Evolutionary conservation across 225 moss, liverwort and hornwort species (phyloP), one percentile per base, ranked within the genome.

Genomic region (Pleurozium schreberi): DNA sequence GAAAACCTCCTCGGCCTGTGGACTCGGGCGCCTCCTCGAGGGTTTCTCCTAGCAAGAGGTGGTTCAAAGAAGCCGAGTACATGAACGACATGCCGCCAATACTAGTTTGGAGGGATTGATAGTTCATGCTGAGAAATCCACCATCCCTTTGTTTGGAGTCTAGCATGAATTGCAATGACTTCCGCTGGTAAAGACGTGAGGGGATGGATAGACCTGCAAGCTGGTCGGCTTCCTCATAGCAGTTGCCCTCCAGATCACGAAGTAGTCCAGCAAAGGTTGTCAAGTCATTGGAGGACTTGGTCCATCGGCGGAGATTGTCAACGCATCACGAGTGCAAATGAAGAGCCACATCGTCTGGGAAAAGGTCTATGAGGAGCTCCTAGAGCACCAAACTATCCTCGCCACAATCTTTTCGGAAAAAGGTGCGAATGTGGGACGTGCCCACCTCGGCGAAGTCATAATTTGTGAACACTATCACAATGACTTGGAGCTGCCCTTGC

Each of bases 121-220:
- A 98, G 90, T 98, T 98, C 80, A 96, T 90, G 88, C 98, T 96
- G 33, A 96, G 92, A 66, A 98, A 96, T 43, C 98, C 98, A 78
- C 95, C 98, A 49, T 96, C 96, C 90, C 97, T 94, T 82, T 94
- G 94, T 91, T 98, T 97, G 86, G 95, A 92, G 81, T 98, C 97
- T 64, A 98, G 95, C 98, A 98, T 97, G 87, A 98, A 98, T 66
- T 98, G 98, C 84, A 98, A 89, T 50, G 98, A 98, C 86, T 98
- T 97, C 82, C 96, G 96, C 90, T 98, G 98, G 90, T 98, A 97
- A 71, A 97, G 92, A 79, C 98, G 93, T 62, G 97, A 88, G 47
- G 97, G 98, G 45, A 98, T 97, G 52, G 98, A 96, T 53, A 98
- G 92, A 38, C 98, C 98, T 66, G 96, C 87, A 78, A 97, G 98